Conservation (phyloP, 2,329 filamentous ascomycete genomes). For the Fusarium succisae region DNA sequence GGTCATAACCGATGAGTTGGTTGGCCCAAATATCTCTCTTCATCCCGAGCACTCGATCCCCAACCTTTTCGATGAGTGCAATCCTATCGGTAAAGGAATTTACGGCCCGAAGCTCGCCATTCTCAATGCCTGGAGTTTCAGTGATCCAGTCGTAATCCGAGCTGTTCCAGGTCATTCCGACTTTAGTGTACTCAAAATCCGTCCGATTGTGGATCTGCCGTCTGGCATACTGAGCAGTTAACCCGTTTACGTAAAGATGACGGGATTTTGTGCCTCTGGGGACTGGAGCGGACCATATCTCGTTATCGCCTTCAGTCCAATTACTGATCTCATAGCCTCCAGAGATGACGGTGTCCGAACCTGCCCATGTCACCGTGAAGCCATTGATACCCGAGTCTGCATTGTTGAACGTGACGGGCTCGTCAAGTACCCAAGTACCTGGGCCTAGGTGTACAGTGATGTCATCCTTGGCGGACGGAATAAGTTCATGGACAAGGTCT, state of each 20-base stretch:
- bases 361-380: neutral
- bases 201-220: neutral
- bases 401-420: neutral
- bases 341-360: neutral
- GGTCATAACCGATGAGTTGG: constrained; percentile 4
- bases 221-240: neutral
- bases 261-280: neutral
- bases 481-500: neutral
- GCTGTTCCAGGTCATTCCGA: constrained; percentile 3
- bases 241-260: neutral
- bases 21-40: neutral
- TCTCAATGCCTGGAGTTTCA: neutral
- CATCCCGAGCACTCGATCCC: neutral
- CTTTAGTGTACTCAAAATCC: neutral
- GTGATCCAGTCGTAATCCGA: constrained; percentile 1
- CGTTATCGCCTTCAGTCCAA: neutral
- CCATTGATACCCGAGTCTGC: neutral
- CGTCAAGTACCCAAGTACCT: neutral
- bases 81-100: neutral
- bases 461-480: neutral
- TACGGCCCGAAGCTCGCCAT: neutral
- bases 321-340: neutral
- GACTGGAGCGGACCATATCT: neutral
- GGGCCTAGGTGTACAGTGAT: neutral
- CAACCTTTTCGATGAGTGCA: neutral